phyloP scores from a whole-genome alignment of 1,284 basidiomycete genomes.

The Ceratobasidium sp. region DNA sequence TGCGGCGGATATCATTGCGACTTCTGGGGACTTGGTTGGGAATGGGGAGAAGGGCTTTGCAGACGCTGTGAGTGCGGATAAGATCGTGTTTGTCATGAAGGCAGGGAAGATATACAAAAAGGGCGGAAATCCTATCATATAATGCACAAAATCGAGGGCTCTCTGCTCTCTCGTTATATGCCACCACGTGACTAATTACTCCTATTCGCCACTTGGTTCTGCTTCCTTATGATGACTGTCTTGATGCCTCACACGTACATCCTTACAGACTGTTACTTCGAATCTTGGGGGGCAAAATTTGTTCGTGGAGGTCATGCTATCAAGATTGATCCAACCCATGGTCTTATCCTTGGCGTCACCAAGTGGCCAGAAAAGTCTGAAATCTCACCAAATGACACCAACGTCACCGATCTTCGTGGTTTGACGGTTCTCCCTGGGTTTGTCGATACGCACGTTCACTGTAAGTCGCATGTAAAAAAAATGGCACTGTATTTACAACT shows the following conservation, averaged over 20 bases:
- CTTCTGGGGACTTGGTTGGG: constrained; percentile 60
- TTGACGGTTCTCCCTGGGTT: constrained; percentile 69
- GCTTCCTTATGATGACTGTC: no score
- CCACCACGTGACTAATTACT: no score
- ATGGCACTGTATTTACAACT: no score
- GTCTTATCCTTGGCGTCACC: constrained; percentile 30
- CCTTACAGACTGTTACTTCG: constrained; percentile 30
- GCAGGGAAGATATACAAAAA: constrained; percentile 63
- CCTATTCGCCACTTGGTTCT: no score
- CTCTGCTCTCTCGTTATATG: no score
- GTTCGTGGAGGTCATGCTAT: constrained; percentile 20
- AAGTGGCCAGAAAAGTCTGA: no score
- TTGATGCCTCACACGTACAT: constrained; percentile 9
- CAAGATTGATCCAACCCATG: constrained; percentile 1
- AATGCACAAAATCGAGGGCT: no score
- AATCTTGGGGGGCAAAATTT: constrained; percentile 21
- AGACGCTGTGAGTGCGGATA: constrained; percentile 58
- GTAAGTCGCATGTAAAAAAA: no score
- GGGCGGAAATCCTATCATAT: constrained; percentile 52
- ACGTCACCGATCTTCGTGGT: no score
- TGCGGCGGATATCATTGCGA: constrained; percentile 68
- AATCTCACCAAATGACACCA: no score
- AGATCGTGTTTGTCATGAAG: constrained; percentile 69
- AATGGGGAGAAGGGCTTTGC: constrained; percentile 58
- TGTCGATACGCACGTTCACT: constrained; percentile 73